Base-by-base conservation (phyloP, 2,329 filamentous ascomycete genomes). In the Septoria linicola region DNA sequence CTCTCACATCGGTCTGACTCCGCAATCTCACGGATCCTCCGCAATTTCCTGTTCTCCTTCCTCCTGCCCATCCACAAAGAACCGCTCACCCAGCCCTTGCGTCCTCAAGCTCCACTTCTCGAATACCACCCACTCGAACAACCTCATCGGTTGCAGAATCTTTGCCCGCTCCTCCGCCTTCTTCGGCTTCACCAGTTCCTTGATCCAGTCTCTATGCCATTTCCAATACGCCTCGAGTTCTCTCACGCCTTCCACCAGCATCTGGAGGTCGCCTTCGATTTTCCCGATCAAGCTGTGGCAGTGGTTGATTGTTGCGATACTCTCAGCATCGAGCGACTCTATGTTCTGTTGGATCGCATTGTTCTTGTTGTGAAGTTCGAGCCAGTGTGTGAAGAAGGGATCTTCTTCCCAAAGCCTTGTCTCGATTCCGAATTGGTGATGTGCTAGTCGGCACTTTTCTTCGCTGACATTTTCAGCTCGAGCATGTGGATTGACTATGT, bases 161-260 rank as follows among this genome's bases (percentile, higher is more conserved):
- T 60, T 61, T 63, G 61, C 53, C 30, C 27, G 8, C 23, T 32
- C 14, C 41, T 16, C 41, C 16, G 17, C 41, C 41, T 19, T 44
- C 30, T 17, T 16, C 34, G 5, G 5, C 34, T 37, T 37, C 11
- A 17, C 16, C 6, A 37, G 3, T 3, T 3, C 34, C 14, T 37
- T 10, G 5, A 27, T 27, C 23, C 23, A 27, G 10, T 27, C 23
- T 27, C 23, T 13, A 16, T 37, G 14, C 34, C 19, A 8, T 14
- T 37, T 37, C 6, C 34, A 16, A 17, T 17, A 37, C 8, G 5
- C 34, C n/a, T 37, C 34, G 2, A 37, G 10, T 16, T 16, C 19
- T 19, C 14, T 32, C 21, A 19, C 30, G 8, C 30, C 30, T 8
- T 20, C 23, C 21, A 11, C n/a, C 8, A 34, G n/a, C 21, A 17